A percentile compares a stretch with the other conserved stretches of the same genome.
Evolutionary conservation across 2,329 filamentous ascomycete species (phyloP).

Genomic region (Paramyrothecium roridum): DNA sequence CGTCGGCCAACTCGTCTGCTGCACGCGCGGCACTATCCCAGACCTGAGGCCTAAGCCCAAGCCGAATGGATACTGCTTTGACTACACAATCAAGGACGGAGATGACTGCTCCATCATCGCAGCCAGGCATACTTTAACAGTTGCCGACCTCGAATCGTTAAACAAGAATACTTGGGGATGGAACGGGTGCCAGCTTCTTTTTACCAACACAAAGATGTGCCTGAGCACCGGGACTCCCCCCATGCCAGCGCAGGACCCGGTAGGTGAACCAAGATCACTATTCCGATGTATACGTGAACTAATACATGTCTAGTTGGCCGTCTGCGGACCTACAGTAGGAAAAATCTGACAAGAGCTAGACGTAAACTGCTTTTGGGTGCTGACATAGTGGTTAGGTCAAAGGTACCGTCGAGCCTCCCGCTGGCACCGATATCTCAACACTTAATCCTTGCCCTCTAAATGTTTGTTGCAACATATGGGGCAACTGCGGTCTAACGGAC

Average conservation of each 20-base stretch:
- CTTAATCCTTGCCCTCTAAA: constrained; percentile 46
- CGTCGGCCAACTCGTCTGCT: constrained; percentile 31
- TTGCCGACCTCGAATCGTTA: constrained; percentile 28
- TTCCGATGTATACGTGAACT: constrained; percentile 7
- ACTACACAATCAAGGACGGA: constrained; percentile 17
- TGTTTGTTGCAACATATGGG: constrained; percentile 38
- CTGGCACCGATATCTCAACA: constrained; percentile 26
- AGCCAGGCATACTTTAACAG: constrained; percentile 26
- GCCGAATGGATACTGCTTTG: constrained; percentile 23
- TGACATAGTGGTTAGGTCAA: constrained; percentile 21
- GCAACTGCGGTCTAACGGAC: constrained; percentile 39
- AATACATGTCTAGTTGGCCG: constrained; percentile 11
- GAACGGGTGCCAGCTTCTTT: constrained; percentile 24
- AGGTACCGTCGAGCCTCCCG: constrained; percentile 28
- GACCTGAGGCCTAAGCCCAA: constrained; percentile 29
- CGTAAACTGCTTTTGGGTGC: neutral
- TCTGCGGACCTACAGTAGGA: constrained; percentile 35
- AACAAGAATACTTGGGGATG: constrained; percentile 38
- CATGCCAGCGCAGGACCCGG: constrained; percentile 11
- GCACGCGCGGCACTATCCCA: constrained; percentile 28
- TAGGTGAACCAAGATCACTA: neutral
- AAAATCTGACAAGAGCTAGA: too few relatives aligned
- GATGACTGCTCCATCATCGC: constrained; percentile 36
- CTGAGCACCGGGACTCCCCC: constrained; percentile 25
- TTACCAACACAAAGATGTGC: constrained; percentile 18